Percentiles rank a stretch among this genome's conserved stretches.
These are phyloP conservation scores for Ustilago vetiveriae DNA, from an alignment of 1,284 basidiomycete genomes.

Conservation along the genomic window DNA sequence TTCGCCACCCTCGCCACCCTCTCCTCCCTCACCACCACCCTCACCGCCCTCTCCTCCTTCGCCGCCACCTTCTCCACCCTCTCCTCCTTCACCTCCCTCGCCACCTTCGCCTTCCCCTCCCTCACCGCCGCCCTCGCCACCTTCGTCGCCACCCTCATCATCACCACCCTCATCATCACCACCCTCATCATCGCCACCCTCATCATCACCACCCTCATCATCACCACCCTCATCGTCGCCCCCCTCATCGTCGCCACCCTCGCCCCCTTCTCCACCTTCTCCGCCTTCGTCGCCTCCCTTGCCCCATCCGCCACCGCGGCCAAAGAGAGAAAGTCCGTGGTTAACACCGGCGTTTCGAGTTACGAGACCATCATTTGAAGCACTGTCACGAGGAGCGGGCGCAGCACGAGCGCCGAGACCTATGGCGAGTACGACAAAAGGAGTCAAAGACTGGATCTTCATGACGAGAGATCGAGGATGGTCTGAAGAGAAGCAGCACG, in stretches of 20 bases:
- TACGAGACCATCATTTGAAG: slow-evolving; percentile 10
- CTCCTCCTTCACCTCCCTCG: background rate
- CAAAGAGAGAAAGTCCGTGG: slow-evolving; percentile 3
- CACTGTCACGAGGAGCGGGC: slow-evolving; percentile 7
- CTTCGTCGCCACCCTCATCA: slow-evolving; percentile 7
- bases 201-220: slow-evolving; percentile 7
- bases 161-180: slow-evolving; percentile 1
- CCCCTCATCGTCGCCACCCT: slow-evolving; percentile 1
- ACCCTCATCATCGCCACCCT: background rate
- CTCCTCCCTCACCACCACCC: background rate
- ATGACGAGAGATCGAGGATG: too few species aligned
- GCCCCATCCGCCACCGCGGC: slow-evolving; percentile 10
- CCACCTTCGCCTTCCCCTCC: background rate
- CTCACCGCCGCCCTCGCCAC: slow-evolving; percentile 7
- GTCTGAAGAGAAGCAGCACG: background rate
- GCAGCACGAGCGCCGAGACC: slow-evolving; percentile 34
- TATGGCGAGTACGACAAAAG: slow-evolving; percentile 30
- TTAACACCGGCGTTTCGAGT: background rate
- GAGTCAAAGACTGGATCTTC: slow-evolving; percentile 32
- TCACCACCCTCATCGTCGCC: slow-evolving; percentile 7
- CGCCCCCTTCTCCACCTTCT: background rate
- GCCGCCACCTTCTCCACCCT: slow-evolving; percentile 1
- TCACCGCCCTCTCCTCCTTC: background rate
- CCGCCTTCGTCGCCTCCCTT: background rate
- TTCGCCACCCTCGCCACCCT: background rate